Conservation (phyloP, 2,329 filamentous ascomycete genomes). For the Leptographium flavum region DNA sequence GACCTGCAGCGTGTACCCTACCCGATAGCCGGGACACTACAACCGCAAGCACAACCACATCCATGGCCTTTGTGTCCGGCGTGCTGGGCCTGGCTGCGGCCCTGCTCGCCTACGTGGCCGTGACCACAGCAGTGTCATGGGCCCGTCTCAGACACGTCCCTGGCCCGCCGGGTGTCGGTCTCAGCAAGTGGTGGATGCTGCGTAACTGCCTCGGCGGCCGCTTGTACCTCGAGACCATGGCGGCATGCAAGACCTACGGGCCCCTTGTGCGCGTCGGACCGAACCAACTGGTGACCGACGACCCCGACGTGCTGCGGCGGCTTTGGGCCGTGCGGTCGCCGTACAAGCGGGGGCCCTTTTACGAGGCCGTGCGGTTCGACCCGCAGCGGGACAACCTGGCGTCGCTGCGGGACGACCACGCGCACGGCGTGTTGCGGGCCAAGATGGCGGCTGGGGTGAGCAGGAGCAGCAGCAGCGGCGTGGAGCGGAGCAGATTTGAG, state of each 20-base stretch:
- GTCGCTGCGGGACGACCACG: conserved; percentile 20
- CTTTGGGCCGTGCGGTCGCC: conserved; percentile 22
- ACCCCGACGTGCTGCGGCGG: conserved; percentile 14
- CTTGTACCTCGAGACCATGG: conserved; percentile 15
- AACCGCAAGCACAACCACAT: too few species aligned
- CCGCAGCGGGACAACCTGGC: conserved; percentile 22
- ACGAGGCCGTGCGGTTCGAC: conserved; percentile 22
- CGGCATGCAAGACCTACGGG: conserved; percentile 13
- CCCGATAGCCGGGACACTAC: not conserved
- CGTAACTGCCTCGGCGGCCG: conserved; percentile 15
- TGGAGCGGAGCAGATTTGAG: too few species aligned
- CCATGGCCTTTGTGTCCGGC: not conserved
- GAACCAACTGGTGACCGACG: conserved; percentile 15
- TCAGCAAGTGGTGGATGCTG: conserved; percentile 18
- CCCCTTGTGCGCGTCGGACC: conserved; percentile 15
- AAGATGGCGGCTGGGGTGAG: conserved; percentile 29
- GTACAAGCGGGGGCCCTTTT: conserved; percentile 22
- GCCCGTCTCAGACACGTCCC: conserved; percentile 15
- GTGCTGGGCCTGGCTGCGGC: not conserved
- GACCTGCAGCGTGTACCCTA: not conserved
- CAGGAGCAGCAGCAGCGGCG: too few species aligned
- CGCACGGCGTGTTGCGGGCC: conserved; percentile 24
- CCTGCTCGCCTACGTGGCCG: conserved; percentile 6
- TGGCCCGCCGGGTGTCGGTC: conserved; percentile 12
- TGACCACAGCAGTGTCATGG: conserved; percentile 12